These are phyloP conservation scores for Didymella exigua DNA, from an alignment of 2,329 filamentous ascomycete species.

Conservation along the genomic window DNA sequence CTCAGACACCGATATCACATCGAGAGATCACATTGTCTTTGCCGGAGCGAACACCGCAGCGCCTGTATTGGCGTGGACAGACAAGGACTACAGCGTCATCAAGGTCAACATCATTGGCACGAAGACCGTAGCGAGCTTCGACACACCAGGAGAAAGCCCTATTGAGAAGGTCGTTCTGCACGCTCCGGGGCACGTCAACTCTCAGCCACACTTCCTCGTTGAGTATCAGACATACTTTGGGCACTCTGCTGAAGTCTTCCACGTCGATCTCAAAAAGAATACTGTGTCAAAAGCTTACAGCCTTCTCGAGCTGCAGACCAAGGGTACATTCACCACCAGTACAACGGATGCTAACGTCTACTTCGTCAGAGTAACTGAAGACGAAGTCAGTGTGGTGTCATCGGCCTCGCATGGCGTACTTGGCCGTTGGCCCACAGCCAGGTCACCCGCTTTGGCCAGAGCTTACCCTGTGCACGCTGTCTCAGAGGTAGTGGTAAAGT, in stretches of 20 bases:
- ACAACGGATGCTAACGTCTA: constrained; percentile 81
- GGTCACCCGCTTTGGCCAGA: constrained; percentile 37
- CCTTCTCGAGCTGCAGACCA: constrained; percentile 71
- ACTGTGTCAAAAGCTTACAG: constrained; percentile 79
- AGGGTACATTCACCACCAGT: constrained; percentile 78
- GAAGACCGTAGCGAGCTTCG: constrained; percentile 52
- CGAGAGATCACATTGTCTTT: constrained; percentile 69
- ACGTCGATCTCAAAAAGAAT: constrained; percentile 73
- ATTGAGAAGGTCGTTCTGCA: constrained; percentile 68
- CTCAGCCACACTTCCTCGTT: constrained; percentile 81
- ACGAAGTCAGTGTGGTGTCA: constrained; percentile 75
- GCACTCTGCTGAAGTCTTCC: constrained; percentile 85
- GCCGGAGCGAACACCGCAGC: constrained; percentile 77
- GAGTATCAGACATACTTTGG: constrained; percentile 73
- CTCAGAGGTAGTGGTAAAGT: constrained; percentile 81
- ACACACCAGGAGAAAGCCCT: constrained; percentile 47
- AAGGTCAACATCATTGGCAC: constrained; percentile 71
- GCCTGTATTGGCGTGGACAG: constrained; percentile 77
- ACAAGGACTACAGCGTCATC: constrained; percentile 65
- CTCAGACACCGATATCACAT: constrained; percentile 74
- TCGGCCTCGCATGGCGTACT: constrained; percentile 78
- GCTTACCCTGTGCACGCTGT: constrained; percentile 67
- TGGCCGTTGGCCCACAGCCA: constrained; percentile 71
- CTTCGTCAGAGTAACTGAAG: constrained; percentile 80
- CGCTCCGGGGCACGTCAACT: constrained; percentile 73